phyloP scores from a whole-genome alignment of 768 basidiomycete species.

The Chiua virens region DNA sequence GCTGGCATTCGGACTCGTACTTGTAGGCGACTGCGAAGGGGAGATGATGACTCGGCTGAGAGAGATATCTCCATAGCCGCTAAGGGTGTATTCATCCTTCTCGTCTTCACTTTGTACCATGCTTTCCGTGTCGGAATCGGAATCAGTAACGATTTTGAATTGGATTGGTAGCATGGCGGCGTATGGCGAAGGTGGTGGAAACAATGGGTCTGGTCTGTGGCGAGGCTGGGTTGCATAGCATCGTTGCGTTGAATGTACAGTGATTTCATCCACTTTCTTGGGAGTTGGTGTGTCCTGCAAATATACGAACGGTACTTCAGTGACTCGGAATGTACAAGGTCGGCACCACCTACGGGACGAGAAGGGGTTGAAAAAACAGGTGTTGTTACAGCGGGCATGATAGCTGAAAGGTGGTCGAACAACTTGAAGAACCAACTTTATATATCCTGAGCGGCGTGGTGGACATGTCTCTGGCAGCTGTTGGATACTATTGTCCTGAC shows the following conservation, averaged over 20 bases:
- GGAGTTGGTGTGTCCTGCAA: too few species aligned
- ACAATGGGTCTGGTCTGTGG: background rate
- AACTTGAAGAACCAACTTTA: too few species aligned
- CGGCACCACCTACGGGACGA: too few species aligned
- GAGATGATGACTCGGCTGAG: conserved; percentile 37
- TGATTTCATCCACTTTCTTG: too few species aligned
- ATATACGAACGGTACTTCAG: too few species aligned
- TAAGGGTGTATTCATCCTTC: conserved; percentile 42
- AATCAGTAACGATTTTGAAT: background rate
- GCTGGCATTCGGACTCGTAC: background rate
- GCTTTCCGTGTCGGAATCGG: background rate
- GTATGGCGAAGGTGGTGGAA: background rate
- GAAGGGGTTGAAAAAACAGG: too few species aligned
- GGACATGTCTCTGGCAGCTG: too few species aligned
- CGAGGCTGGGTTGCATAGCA: background rate
- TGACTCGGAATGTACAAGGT: too few species aligned
- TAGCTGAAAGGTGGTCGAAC: too few species aligned
- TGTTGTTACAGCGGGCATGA: too few species aligned
- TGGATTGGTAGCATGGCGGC: background rate
- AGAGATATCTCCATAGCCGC: conserved; percentile 47
- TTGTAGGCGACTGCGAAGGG: conserved; percentile 16
- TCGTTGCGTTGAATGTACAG: background rate
- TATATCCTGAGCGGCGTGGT: too few species aligned
- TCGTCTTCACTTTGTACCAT: background rate
- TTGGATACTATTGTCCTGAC: too few species aligned